These are phyloP conservation scores for Russula virescens DNA, from an alignment of 768 basidiomycete genomes.

Conservation along the genomic window DNA sequence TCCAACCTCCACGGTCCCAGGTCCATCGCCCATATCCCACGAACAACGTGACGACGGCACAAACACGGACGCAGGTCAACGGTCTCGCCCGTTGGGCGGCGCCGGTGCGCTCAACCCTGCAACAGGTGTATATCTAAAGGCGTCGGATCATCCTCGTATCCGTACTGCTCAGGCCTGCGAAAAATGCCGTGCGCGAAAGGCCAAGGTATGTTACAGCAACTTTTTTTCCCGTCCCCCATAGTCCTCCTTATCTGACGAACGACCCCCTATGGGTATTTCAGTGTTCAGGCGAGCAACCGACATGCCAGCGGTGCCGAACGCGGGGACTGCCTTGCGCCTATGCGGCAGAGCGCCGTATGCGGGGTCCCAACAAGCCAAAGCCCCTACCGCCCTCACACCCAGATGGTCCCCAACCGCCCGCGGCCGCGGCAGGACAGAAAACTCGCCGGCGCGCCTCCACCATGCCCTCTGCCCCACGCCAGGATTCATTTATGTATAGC, in stretches of 20 bases:
- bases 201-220: constrained; percentile 49
- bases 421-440: neutral
- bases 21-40: neutral
- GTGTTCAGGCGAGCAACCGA: constrained; percentile 69
- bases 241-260: neutral
- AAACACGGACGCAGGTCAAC: neutral
- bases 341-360: constrained; percentile 56
- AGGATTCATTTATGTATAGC: neutral
- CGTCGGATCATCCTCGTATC: constrained; percentile 57
- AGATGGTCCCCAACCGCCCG: neutral
- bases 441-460: constrained; percentile 17
- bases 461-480: constrained; percentile 14
- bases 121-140: constrained; percentile 62
- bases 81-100: constrained; percentile 23
- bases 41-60: neutral
- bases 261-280: constrained; percentile 27
- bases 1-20: neutral
- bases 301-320: constrained; percentile 57
- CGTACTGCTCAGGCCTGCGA: constrained; percentile 73
- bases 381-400: neutral
- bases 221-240: neutral
- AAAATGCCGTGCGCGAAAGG: constrained; percentile 66
- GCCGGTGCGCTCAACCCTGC: constrained; percentile 56
- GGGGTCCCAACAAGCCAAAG: constrained; percentile 57
- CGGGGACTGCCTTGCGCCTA: constrained; percentile 62